These are phyloP conservation scores for Ambrosiella cleistominuta DNA, from an alignment of 2,329 filamentous ascomycete genomes.

Conservation along the genomic window DNA sequence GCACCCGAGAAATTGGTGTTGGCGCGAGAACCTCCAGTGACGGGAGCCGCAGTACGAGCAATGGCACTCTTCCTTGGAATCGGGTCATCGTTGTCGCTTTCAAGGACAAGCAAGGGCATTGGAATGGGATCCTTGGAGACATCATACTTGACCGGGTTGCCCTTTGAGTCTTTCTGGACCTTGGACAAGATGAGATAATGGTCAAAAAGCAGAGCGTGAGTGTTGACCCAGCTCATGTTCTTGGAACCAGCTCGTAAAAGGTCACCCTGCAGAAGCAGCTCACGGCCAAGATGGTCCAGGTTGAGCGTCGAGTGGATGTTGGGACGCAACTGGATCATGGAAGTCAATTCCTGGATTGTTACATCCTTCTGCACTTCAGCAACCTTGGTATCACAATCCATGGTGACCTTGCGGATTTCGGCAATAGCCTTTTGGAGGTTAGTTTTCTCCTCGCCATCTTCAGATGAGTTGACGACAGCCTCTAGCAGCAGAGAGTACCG, in stretches of 20 bases:
- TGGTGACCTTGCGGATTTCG: conserved; percentile 75
- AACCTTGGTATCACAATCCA: conserved; percentile 83
- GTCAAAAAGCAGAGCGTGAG: conserved; percentile 84
- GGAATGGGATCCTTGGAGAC: conserved; percentile 91
- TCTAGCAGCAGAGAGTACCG: conserved; percentile 70
- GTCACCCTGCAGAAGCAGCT: conserved; percentile 78
- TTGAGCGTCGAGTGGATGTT: conserved; percentile 83
- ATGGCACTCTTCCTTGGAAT: conserved; percentile 66
- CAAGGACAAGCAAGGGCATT: conserved; percentile 85
- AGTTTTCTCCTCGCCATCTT: conserved; percentile 75
- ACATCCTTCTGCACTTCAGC: conserved; percentile 87
- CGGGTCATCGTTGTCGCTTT: conserved; percentile 81
- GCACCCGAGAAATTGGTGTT: conserved; percentile 17
- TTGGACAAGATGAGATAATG: conserved; percentile 93
- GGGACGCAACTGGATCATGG: conserved; percentile 68
- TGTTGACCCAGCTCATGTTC: conserved; percentile 85
- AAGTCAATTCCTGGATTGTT: conserved; percentile 64
- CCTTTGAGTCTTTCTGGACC: conserved; percentile 51
- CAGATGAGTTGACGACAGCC: conserved; percentile 65
- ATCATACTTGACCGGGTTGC: conserved; percentile 66
- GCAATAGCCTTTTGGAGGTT: conserved; percentile 73
- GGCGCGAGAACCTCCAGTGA: conserved; percentile 43
- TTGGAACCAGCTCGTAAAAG: conserved; percentile 76
- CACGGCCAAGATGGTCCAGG: conserved; percentile 79
- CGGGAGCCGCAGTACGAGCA: conserved; percentile 45